Conservation (phyloP, 2,329 filamentous ascomycete genomes). For the Lachnellula arida region DNA sequence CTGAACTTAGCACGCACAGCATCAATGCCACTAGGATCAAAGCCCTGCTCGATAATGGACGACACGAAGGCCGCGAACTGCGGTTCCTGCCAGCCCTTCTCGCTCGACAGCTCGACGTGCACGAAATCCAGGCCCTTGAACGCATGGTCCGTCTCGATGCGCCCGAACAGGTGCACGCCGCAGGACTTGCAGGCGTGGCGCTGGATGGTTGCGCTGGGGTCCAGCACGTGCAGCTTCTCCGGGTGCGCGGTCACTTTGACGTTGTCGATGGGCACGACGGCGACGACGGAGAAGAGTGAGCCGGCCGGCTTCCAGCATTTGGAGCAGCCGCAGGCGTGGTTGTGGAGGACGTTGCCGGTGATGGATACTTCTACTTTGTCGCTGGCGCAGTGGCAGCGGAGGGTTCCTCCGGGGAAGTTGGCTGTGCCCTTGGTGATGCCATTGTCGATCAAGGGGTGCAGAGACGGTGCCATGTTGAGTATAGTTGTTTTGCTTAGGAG, state of each 20-base stretch:
- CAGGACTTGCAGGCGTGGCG: slow-evolving; percentile 58
- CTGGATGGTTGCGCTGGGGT: slow-evolving; percentile 52
- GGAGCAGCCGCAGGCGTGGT: slow-evolving; percentile 68
- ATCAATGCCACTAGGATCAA: slow-evolving; percentile 49
- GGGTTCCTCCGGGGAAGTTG: slow-evolving; percentile 54
- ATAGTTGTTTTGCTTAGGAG: background rate
- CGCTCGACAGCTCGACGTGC: slow-evolving; percentile 55
- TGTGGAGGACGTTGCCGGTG: slow-evolving; percentile 56
- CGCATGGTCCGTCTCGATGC: slow-evolving; percentile 59
- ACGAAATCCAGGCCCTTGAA: slow-evolving; percentile 69
- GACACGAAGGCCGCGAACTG: slow-evolving; percentile 67
- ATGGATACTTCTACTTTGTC: slow-evolving; percentile 55
- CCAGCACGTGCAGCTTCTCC: slow-evolving; percentile 53
- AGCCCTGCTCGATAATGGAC: slow-evolving; percentile 65
- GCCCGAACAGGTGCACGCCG: slow-evolving; percentile 58
- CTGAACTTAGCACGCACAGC: slow-evolving; percentile 51
- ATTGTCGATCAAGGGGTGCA: slow-evolving; percentile 61
- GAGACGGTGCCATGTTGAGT: slow-evolving; percentile 36
- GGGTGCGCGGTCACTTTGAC: slow-evolving; percentile 53
- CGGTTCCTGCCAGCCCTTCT: slow-evolving; percentile 65
- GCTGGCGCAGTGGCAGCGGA: slow-evolving; percentile 55
- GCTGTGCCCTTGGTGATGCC: slow-evolving; percentile 52
- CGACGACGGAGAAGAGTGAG: slow-evolving; percentile 60
- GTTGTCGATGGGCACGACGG: slow-evolving; percentile 52
- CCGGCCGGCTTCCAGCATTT: slow-evolving; percentile 67